Evolutionary conservation across 768 basidiomycete species (phyloP), one percentile per base, ranked within the genome.

Genomic region (Podaxis sp.): DNA sequence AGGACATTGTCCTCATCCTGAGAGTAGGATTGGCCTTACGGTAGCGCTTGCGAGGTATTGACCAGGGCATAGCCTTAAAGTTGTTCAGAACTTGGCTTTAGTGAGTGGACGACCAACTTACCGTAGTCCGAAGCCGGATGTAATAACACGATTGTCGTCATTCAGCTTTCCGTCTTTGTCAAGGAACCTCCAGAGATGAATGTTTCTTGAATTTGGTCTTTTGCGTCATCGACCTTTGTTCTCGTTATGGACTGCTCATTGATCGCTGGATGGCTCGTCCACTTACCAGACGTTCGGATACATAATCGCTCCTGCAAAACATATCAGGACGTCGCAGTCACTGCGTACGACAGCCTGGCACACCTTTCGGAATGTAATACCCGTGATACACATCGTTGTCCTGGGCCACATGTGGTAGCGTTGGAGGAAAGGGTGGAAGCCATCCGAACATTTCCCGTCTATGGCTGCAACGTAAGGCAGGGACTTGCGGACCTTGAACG

Each of bases 111-210:
- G 47, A 27, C 23, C 44, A 7, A 53, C 61, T 36, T 40, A 66
- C 68, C 68, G 62, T 27, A 67, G 63, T 16, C 68, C 67, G 35
- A 69, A 69, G 13, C 68, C 68, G 57, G 67, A 69, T 9, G 58
- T 62, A 18, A 65, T 59, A 23, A 51, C 52, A 46, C 54, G 44
- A 52, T 61, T 55, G 42, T 63, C 59, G 42, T 61, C 50, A 42
- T 66, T 59, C 59, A 68, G n/a, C 60, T 54, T 62, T 56, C 68
- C 56, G 48, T 57, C 58, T 23, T 57, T 42, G 11, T 59, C 63
- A 25, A 72, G 56, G 55, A 70, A 76, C 18, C 74, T 69, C 51
- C 75, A 9, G 75, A 74, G 23, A 65, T 61, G 63, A 77, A 77
- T 10, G 40, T 47, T n/a, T 70, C 2, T 69, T 67, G 58, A 69